These are phyloP conservation scores for Cupressus sempervirens DNA, from an alignment of 75 land plant species.

Conservation along the genomic window DNA sequence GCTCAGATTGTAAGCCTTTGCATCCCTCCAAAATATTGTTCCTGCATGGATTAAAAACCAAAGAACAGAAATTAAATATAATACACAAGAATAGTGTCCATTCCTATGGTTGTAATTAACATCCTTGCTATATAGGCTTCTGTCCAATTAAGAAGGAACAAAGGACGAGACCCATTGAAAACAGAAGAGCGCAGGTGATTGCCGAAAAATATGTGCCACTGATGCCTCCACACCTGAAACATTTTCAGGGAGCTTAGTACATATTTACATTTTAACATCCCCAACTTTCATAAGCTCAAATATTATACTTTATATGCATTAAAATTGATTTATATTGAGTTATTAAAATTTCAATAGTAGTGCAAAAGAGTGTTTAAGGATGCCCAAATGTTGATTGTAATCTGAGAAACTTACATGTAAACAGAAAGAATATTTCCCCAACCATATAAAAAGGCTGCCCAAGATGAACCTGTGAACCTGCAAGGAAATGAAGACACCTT, in stretches of 20 bases:
- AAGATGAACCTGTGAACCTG: conserved; percentile 88
- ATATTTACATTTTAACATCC: neutral
- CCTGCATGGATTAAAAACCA: conserved; percentile 18
- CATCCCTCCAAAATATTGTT: conserved; percentile 43
- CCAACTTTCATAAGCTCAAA: neutral
- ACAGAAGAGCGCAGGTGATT: conserved; percentile 39
- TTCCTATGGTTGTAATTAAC: neutral
- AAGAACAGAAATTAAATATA: neutral
- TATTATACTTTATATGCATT: neutral
- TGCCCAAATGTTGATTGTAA: conserved; percentile 1
- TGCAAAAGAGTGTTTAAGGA: neutral
- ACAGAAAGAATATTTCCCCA: conserved; percentile 79
- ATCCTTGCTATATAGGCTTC: neutral
- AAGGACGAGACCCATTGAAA: conserved; percentile 37
- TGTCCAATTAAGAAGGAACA: neutral
- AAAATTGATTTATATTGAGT: neutral
- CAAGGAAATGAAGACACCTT: conserved; percentile 11
- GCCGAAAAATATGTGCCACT: conserved; percentile 49
- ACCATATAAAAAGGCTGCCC: conserved; percentile 78
- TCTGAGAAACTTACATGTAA: conserved; percentile 47
- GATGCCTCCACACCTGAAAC: conserved; percentile 43
- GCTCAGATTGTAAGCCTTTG: conserved; percentile 36
- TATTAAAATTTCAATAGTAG: neutral
- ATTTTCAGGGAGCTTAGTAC: neutral
- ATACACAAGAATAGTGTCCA: neutral